Percentiles rank a stretch among this genome's conserved stretches.
phyloP scores from a whole-genome alignment of 2,329 filamentous ascomycete species.

The Neonectria faginata region DNA sequence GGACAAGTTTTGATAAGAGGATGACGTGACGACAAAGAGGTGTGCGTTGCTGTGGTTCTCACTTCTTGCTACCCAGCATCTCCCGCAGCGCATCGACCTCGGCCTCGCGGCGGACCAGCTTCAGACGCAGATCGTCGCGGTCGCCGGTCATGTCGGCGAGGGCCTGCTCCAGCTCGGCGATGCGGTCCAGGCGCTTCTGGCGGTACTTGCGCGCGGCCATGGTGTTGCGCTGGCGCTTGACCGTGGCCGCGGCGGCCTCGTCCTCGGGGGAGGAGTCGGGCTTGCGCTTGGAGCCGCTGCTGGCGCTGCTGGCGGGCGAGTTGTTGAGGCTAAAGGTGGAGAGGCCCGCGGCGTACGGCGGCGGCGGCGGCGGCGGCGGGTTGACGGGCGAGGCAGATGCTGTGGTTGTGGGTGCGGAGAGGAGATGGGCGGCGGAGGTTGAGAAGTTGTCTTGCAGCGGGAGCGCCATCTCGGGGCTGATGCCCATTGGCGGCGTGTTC shows the following conservation, averaged over 20 bases:
- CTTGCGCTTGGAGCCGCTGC: constrained; percentile 37
- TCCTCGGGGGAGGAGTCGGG: constrained; percentile 38
- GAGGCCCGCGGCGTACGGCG: constrained; percentile 35
- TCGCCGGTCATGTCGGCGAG: constrained; percentile 70
- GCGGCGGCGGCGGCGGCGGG: constrained; percentile 29
- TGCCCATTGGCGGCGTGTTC: constrained; percentile 25
- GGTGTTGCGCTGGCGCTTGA: constrained; percentile 76
- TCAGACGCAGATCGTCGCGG: constrained; percentile 71
- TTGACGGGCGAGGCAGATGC: constrained; percentile 31
- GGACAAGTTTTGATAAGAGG: constrained; percentile 4
- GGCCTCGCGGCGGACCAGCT: constrained; percentile 73
- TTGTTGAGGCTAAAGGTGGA: constrained; percentile 29
- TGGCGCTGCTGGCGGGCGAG: constrained; percentile 20
- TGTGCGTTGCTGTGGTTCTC: not conserved
- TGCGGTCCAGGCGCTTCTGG: constrained; percentile 76
- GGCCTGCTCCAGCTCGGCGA: constrained; percentile 70
- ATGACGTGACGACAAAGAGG: not conserved
- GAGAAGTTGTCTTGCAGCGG: constrained; percentile 30
- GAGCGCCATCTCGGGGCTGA: constrained; percentile 20
- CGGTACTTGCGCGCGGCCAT: constrained; percentile 78
- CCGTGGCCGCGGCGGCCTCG: constrained; percentile 43
- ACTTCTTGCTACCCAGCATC: constrained; percentile 55
- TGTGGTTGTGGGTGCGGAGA: constrained; percentile 19
- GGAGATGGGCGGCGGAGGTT: constrained; percentile 4
- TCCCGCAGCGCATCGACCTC: constrained; percentile 71